A percentile compares a stretch with the other conserved stretches of the same genome.
phyloP scores from a whole-genome alignment of 371 early-diverging fungal species.

The Chytridium lagenaria region DNA sequence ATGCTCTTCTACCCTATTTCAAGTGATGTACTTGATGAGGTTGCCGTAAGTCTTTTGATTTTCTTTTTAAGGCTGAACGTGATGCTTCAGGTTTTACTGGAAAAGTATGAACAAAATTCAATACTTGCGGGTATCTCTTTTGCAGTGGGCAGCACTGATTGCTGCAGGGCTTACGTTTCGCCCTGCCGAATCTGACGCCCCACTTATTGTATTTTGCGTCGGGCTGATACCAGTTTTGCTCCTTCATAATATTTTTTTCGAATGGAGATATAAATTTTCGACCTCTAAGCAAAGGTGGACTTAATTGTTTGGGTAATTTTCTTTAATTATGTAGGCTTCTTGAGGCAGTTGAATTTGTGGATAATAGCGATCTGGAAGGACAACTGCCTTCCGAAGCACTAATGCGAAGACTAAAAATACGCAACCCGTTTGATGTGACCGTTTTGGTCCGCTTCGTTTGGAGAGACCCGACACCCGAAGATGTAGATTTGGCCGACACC shows the following conservation, averaged over 20 bases:
- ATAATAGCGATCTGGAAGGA: not conserved
- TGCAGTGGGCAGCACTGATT: conserved; percentile 1
- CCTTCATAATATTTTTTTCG: not conserved
- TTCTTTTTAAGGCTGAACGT: not conserved
- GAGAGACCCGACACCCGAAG: not conserved
- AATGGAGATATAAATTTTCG: not conserved
- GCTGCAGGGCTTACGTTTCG: not conserved
- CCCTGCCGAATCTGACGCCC: not conserved
- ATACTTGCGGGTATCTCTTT: not conserved
- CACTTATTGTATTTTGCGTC: not conserved
- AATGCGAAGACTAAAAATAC: not conserved
- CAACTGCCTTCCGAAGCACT: not conserved
- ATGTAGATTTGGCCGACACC: not conserved
- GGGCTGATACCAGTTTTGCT: not conserved
- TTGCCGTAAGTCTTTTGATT: conserved; percentile 3
- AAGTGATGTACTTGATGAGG: not conserved
- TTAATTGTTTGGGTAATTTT: not conserved
- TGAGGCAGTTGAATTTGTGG: not conserved
- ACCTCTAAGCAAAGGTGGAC: not conserved
- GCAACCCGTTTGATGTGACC: not conserved
- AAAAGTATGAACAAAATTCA: not conserved
- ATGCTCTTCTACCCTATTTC: not conserved
- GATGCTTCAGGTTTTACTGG: not conserved
- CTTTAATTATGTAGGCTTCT: not conserved
- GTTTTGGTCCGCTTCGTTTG: conserved; percentile 1